These are phyloP conservation scores for Hansenula sp. DNA, from an alignment of 1,139 yeast genomes.

Conservation along the genomic window DNA sequence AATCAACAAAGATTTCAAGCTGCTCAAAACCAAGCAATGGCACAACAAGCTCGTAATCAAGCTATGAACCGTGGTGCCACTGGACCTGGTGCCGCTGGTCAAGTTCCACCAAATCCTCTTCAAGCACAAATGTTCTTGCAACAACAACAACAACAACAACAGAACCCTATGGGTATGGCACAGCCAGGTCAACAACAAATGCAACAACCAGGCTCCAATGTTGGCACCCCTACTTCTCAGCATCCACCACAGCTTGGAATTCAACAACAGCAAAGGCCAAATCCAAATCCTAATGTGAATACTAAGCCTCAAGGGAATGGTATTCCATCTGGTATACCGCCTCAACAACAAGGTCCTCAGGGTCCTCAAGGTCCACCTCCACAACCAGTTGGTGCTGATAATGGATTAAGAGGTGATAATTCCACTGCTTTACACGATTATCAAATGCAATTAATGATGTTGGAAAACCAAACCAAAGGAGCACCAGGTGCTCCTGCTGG, in stretches of 20 bases:
- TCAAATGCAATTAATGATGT: slow-evolving; percentile 24
- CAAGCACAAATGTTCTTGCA: slow-evolving; percentile 4
- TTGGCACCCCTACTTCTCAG: slow-evolving; percentile 1
- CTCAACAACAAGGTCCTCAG: background rate
- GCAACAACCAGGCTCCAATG: slow-evolving; percentile 5
- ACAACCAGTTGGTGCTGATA: slow-evolving; percentile 7
- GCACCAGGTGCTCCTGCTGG: slow-evolving; percentile 2
- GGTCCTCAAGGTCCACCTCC: background rate
- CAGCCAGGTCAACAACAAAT: slow-evolving; percentile 5
- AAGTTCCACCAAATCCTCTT: background rate
- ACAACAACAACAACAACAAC: slow-evolving; percentile 15
- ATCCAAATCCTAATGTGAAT: slow-evolving; percentile 1
- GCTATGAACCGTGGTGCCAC: background rate
- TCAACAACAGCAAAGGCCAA: background rate
- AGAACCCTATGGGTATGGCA: background rate
- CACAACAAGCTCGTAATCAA: slow-evolving; percentile 6
- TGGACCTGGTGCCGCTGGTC: background rate
- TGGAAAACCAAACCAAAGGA: slow-evolving; percentile 21
- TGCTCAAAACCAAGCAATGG: background rate
- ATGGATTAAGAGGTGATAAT: slow-evolving; percentile 12
- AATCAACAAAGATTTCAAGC: slow-evolving; percentile 4
- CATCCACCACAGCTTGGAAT: background rate
- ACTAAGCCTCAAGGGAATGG: background rate
- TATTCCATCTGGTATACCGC: background rate
- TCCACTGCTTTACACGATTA: slow-evolving; percentile 21